Conservation (phyloP, 2,329 filamentous ascomycete species). For the Claviceps digitariae region DNA sequence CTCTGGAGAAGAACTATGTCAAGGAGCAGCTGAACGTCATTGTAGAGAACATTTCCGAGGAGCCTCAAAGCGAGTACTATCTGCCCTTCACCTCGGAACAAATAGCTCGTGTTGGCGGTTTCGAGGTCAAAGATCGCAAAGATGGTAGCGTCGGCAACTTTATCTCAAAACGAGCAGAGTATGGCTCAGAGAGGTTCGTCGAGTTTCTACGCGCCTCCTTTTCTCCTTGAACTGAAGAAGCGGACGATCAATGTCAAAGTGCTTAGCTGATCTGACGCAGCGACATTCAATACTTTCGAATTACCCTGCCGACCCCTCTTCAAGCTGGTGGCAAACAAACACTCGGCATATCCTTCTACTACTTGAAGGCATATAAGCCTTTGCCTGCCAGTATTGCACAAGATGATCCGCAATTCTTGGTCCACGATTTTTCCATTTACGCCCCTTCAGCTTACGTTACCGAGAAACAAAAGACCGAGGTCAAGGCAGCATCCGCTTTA, state of each 20-base stretch:
- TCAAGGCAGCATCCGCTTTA: slow-evolving; percentile 70
- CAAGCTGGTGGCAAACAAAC: slow-evolving; percentile 68
- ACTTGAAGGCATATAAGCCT: slow-evolving; percentile 65
- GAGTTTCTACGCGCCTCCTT: not conserved
- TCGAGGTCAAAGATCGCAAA: slow-evolving; percentile 92
- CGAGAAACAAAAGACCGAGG: slow-evolving; percentile 88
- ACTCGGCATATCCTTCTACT: slow-evolving; percentile 72
- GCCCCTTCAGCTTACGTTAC: slow-evolving; percentile 72
- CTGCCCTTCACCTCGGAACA: slow-evolving; percentile 69
- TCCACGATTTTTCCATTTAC: slow-evolving; percentile 78
- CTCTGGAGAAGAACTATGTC: slow-evolving; percentile 83
- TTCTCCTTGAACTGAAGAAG: not conserved
- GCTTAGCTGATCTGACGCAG: slow-evolving; percentile 25
- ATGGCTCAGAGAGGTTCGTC: slow-evolving; percentile 42
- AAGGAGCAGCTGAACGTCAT: slow-evolving; percentile 90
- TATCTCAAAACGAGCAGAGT: slow-evolving; percentile 52
- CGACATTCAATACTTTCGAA: slow-evolving; percentile 68
- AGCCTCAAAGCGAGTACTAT: slow-evolving; percentile 81
- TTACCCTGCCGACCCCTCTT: slow-evolving; percentile 65
- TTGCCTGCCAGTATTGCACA: slow-evolving; percentile 76
- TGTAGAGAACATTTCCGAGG: slow-evolving; percentile 70
- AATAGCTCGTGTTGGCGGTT: slow-evolving; percentile 63
- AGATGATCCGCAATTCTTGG: slow-evolving; percentile 72
- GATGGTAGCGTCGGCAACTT: slow-evolving; percentile 55
- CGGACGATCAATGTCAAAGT: not conserved